A percentile compares a stretch with the other conserved stretches of the same genome.
These are phyloP conservation scores for Hura crepitans DNA, from an alignment of 441 rosid species.

Conservation along the genomic window DNA sequence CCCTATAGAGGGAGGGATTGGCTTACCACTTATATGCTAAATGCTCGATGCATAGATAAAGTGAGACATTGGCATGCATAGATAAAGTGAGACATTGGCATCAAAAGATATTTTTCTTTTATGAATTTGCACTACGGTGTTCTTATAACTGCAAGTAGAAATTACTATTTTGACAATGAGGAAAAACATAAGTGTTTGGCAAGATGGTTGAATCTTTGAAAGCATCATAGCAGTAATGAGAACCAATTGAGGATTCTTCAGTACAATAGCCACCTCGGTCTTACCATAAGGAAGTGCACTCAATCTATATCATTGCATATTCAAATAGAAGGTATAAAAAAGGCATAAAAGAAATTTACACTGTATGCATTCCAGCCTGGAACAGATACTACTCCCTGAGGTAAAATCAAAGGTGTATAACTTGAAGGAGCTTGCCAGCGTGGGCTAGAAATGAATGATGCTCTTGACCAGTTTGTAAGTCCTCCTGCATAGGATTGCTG, in stretches of 20 bases:
- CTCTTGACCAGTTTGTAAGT: constrained; percentile 78
- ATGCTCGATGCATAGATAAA: background rate
- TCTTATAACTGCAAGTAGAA: background rate
- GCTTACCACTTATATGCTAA: background rate
- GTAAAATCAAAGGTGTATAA: constrained; percentile 70
- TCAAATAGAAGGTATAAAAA: constrained; percentile 19
- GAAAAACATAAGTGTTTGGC: too few relatives aligned
- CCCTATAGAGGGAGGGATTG: background rate
- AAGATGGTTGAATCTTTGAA: constrained; percentile 7
- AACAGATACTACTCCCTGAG: constrained; percentile 90
- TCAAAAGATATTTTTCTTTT: background rate
- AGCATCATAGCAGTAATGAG: background rate
- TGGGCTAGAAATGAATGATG: constrained; percentile 85
- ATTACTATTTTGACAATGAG: background rate
- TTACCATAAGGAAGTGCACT: constrained; percentile 3
- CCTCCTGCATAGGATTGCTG: constrained; percentile 84
- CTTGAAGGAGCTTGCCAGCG: constrained; percentile 97
- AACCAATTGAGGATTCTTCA: background rate
- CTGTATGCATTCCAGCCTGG: constrained; percentile 94
- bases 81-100: background rate
- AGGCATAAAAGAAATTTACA: too few relatives aligned
- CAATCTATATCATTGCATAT: constrained; percentile 6
- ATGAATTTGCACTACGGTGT: background rate
- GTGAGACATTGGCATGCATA: background rate
- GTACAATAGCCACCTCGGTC: background rate